Evolutionary conservation across 768 basidiomycete genomes (phyloP).

Genomic region (Boletus sp.): DNA sequence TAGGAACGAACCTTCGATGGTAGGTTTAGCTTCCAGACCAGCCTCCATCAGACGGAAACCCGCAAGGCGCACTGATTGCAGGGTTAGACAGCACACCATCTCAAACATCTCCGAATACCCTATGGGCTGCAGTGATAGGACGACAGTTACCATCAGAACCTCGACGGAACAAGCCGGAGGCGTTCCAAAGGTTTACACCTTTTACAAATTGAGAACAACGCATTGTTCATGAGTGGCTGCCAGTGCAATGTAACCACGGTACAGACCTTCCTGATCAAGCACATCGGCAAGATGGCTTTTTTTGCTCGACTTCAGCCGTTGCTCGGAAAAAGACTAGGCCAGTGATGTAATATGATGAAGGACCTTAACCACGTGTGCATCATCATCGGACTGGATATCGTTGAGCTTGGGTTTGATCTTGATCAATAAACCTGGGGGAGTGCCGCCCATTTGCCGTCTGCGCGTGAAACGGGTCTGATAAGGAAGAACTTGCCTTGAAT

Average conservation of each 20-base stretch:
- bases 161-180: slow-evolving; percentile 67
- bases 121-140: slow-evolving; percentile 64
- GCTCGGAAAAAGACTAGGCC: slow-evolving; percentile 66
- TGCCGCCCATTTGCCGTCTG: slow-evolving; percentile 13
- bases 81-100: slow-evolving; percentile 25
- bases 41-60: slow-evolving; percentile 85
- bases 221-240: slow-evolving; percentile 8
- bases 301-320: slow-evolving; percentile 59
- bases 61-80: slow-evolving; percentile 65
- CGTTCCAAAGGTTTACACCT: slow-evolving; percentile 90
- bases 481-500: slow-evolving; percentile 30
- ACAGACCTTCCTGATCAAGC: slow-evolving; percentile 82
- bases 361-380: slow-evolving; percentile 51
- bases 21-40: slow-evolving; percentile 69
- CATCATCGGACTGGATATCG: slow-evolving; percentile 49
- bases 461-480: slow-evolving; percentile 13
- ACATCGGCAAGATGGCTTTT: slow-evolving; percentile 58
- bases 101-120: slow-evolving; percentile 34
- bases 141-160: slow-evolving; percentile 49
- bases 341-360: slow-evolving; percentile 64
- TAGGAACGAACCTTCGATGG: slow-evolving; percentile 61
- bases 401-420: slow-evolving; percentile 66
- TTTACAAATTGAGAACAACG: slow-evolving; percentile 17
- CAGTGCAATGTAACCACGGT: slow-evolving; percentile 14
- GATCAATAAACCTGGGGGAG: slow-evolving; percentile 57